Percentiles rank a stretch among this genome's conserved stretches.
Evolutionary conservation across 371 early-diverging fungal genomes (phyloP).

Genomic region (Mucor irregularis): DNA sequence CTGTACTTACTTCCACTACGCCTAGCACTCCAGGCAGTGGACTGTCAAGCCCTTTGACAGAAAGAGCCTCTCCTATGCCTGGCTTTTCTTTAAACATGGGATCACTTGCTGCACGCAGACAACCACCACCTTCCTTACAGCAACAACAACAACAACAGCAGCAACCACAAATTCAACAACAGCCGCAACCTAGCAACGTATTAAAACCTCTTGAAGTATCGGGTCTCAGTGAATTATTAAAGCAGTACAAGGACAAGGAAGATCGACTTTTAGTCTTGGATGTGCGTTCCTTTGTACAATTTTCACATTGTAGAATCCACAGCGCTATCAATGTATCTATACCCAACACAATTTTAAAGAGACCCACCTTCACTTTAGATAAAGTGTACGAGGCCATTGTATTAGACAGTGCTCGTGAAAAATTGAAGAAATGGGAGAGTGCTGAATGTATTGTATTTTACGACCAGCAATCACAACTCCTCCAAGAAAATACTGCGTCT

Average conservation of each 20-base stretch:
- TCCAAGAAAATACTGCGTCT: slow-evolving; percentile 47
- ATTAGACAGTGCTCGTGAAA: slow-evolving; percentile 39
- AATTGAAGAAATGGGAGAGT: slow-evolving; percentile 45
- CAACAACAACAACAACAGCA: neutral
- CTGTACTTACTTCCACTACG: slow-evolving; percentile 28
- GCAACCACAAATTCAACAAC: neutral
- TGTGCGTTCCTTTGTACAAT: slow-evolving; percentile 56
- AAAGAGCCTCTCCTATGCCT: neutral
- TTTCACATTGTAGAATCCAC: slow-evolving; percentile 44
- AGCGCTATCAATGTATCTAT: slow-evolving; percentile 56
- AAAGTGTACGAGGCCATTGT: slow-evolving; percentile 59
- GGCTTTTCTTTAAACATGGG: slow-evolving; percentile 19
- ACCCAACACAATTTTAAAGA: slow-evolving; percentile 59
- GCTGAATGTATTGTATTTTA: slow-evolving; percentile 56
- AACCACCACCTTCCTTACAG: slow-evolving; percentile 3
- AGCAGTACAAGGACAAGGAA: neutral
- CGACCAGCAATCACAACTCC: slow-evolving; percentile 47
- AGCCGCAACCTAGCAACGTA: neutral
- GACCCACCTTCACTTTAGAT: slow-evolving; percentile 59
- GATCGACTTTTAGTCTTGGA: slow-evolving; percentile 45
- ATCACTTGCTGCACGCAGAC: slow-evolving; percentile 24
- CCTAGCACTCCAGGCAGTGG: slow-evolving; percentile 1
- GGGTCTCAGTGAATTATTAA: slow-evolving; percentile 6
- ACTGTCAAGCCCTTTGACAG: neutral
- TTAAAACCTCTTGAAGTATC: slow-evolving; percentile 5